These are phyloP conservation scores for Pichia sp. DNA, from an alignment of 1,139 yeast genomes.

Conservation along the genomic window DNA sequence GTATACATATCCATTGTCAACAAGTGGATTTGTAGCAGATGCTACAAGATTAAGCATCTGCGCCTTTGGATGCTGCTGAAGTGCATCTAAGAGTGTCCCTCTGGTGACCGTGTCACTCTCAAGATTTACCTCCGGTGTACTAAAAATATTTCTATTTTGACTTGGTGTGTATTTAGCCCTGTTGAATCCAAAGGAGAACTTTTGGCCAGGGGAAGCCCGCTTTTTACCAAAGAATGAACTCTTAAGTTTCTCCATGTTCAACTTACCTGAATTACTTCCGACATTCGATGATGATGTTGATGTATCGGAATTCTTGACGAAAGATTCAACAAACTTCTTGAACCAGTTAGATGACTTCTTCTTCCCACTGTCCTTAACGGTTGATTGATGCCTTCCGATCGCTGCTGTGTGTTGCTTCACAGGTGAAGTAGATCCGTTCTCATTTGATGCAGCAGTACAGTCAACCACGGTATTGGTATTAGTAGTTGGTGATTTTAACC, in stretches of 20 bases:
- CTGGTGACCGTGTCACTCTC: conserved; percentile 16
- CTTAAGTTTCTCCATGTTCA: too few species aligned
- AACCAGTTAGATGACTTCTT: conserved; percentile 22
- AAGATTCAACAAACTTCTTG: conserved; percentile 16
- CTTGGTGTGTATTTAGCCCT: conserved; percentile 5
- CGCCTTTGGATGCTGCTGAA: conserved; percentile 4
- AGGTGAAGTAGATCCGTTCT: too few species aligned
- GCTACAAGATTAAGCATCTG: conserved; percentile 1
- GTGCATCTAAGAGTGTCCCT: conserved; percentile 3
- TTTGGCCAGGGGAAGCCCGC: too few species aligned
- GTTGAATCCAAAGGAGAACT: conserved; percentile 5
- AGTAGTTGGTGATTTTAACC: background rate
- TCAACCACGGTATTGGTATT: background rate
- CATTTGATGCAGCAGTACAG: background rate
- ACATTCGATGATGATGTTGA: background rate
- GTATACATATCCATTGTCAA: conserved; percentile 2
- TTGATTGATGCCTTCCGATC: too few species aligned
- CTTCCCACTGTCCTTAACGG: too few species aligned
- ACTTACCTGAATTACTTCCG: too few species aligned
- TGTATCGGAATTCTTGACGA: too few species aligned
- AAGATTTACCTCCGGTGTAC: conserved; percentile 13
- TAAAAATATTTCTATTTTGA: background rate
- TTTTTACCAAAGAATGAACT: too few species aligned
- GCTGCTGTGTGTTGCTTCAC: too few species aligned
- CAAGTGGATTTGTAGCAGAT: background rate